Percentiles rank a stretch among this genome's conserved stretches.
Conservation (phyloP, 1,284 basidiomycete species). For the Pseudozyma pruni region DNA sequence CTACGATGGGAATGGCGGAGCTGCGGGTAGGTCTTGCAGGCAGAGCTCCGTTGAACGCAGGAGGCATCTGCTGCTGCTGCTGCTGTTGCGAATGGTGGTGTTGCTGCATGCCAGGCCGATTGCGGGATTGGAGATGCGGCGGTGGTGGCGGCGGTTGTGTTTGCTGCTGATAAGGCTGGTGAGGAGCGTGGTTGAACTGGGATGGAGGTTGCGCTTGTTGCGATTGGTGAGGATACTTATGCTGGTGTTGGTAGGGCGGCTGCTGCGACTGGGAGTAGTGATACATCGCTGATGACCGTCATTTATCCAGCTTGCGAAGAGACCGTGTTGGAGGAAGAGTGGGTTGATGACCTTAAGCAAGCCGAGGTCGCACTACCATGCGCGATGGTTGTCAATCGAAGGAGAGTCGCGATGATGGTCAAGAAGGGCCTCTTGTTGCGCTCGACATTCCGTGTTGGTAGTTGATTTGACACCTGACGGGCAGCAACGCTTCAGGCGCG, state of each 20-base stretch:
- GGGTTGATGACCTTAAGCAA: too few species aligned
- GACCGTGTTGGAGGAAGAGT: background rate
- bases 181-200: constrained; percentile 15
- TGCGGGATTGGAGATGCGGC: constrained; percentile 12
- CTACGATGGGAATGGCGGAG: constrained; percentile 53
- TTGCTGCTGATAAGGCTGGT: constrained; percentile 21
- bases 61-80: constrained; percentile 19
- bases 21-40: constrained; percentile 40
- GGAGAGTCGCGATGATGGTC: background rate
- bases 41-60: constrained; percentile 35
- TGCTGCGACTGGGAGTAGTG: constrained; percentile 44
- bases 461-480: too few species aligned
- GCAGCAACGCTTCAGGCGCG: too few species aligned
- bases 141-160: constrained; percentile 13
- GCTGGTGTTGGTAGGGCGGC: constrained; percentile 33
- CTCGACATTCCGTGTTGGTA: background rate
- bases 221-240: constrained; percentile 18
- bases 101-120: constrained; percentile 31
- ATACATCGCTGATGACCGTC: constrained; percentile 47
- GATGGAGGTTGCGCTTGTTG: constrained; percentile 25
- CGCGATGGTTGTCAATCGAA: background rate
- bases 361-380: background rate
- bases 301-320: constrained; percentile 25
- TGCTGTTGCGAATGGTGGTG: constrained; percentile 31
- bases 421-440: background rate